A percentile compares a stretch with the other conserved stretches of the same genome.
Conservation (phyloP, 495 filamentous ascomycete genomes). For the Podospora fimiseda region DNA sequence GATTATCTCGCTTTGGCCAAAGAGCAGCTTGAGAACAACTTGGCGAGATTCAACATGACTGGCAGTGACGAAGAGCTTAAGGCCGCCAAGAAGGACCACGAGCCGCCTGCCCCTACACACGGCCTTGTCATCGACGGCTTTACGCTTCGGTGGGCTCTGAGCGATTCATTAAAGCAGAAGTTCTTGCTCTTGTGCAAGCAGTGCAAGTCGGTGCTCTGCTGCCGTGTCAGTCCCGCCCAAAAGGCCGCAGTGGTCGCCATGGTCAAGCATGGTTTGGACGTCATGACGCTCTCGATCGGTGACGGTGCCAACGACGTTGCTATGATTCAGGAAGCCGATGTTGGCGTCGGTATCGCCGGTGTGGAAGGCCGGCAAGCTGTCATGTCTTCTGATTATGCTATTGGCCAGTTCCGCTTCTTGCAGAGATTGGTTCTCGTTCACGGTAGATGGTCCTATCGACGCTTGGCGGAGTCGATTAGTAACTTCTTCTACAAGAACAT, state of each 20-base stretch:
- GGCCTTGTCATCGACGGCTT: constrained; percentile 98
- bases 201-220: constrained; percentile 95
- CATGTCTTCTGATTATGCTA: constrained; percentile 98
- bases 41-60: constrained; percentile 68
- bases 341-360: constrained; percentile 96
- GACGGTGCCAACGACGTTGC: constrained; percentile 99
- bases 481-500: constrained; percentile 99
- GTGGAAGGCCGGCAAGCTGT: constrained; percentile 95
- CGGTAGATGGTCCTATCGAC: constrained; percentile 92
- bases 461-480: constrained; percentile 86
- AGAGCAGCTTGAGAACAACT: constrained; percentile 63
- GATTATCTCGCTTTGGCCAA: constrained; percentile 51
- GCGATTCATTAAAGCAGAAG: constrained; percentile 75
- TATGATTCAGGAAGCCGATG: constrained; percentile 99
- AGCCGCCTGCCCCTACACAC: constrained; percentile 79
- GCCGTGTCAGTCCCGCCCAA: constrained; percentile 92
- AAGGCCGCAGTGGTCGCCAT: constrained; percentile 96
- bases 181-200: constrained; percentile 96
- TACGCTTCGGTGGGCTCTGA: constrained; percentile 81
- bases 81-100: constrained; percentile 71
- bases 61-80: constrained; percentile 84
- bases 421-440: constrained; percentile 90
- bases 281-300: constrained; percentile 94
- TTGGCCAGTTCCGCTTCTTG: constrained; percentile 94
- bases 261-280: constrained; percentile 86